phyloP scores from a whole-genome alignment of 176 grass and related monocot species.

The Tuctoria greenei region DNA sequence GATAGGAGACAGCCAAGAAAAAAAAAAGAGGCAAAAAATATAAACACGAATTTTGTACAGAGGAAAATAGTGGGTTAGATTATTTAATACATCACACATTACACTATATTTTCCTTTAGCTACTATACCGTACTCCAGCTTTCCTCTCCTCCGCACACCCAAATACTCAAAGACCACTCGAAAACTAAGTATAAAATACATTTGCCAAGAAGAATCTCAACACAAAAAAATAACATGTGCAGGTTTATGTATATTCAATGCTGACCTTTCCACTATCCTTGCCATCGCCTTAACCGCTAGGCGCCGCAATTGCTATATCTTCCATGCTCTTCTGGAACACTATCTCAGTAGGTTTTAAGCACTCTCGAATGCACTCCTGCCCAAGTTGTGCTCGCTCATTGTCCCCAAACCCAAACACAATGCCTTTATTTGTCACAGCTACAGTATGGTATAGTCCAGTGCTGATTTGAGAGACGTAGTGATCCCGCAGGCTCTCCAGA shows the following conservation, averaged over 20 bases:
- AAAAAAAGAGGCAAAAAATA: background rate
- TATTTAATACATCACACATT: slow-evolving; percentile 48
- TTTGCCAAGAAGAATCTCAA: slow-evolving; percentile 25
- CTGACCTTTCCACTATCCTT: background rate
- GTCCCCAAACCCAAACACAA: slow-evolving; percentile 95
- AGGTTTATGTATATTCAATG: slow-evolving; percentile 20
- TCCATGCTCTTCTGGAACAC: slow-evolving; percentile 67
- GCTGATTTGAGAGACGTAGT: slow-evolving; percentile 87
- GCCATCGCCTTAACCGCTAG: slow-evolving; percentile 50
- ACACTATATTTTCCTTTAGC: slow-evolving; percentile 41
- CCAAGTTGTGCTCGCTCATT: slow-evolving; percentile 96
- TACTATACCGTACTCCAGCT: slow-evolving; percentile 38
- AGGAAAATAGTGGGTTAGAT: slow-evolving; percentile 26
- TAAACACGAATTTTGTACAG: slow-evolving; percentile 37
- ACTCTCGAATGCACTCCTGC: slow-evolving; percentile 75
- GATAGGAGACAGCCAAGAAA: background rate
- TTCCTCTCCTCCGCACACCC: slow-evolving; percentile 22
- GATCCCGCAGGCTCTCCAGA: slow-evolving; percentile 69
- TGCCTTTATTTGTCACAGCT: slow-evolving; percentile 78
- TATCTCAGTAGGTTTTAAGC: slow-evolving; percentile 94
- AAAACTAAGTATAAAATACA: slow-evolving; percentile 42
- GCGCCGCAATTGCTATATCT: slow-evolving; percentile 73
- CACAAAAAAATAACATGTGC: slow-evolving; percentile 34
- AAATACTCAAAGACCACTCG: slow-evolving; percentile 38
- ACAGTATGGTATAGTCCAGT: slow-evolving; percentile 96